Evolutionary conservation across 1,139 yeast species (phyloP), one percentile per base, ranked within the genome.

Genomic region (Yamadazyma oceani): DNA sequence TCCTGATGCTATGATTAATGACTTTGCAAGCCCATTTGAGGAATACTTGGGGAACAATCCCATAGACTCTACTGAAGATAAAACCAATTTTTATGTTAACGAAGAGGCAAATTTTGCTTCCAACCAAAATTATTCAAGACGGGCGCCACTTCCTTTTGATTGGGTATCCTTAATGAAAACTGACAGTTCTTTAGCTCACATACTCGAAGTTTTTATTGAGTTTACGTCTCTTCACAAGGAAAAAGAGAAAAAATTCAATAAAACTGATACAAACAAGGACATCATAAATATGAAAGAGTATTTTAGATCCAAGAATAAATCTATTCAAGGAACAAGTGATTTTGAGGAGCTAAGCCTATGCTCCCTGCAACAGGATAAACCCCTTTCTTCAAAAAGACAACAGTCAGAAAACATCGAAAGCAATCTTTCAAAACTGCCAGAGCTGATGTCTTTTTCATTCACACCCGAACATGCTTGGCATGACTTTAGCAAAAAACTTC

Each of bases 101-200:
- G 23, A 16, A 12, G 23, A 8, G 34, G 27, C 4, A 16, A 9
- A 11, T 8, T 19, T 19, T 19, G 21, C 21, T 19, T 19, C 21
- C 21, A 19, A 19, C 21, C 21, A 19, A 19, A 19, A 19, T 19
- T 19, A 8, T 19, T 19, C 8, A 5, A 19, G 21, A 19, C 21
- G 21, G 21, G 21, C 40, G 44, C 54, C 24, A 50, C 33, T 41
- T 1, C 72, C 73, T 1, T 55, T 68, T 22, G 52, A 65, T n/a
- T 64, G 71, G 69, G 40, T 58, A 5, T 47, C 66, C 12, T 43
- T 67, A 26, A 50, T 64, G 37, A 54, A 55, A 37, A 38, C 55
- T 23, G 73, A 69, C 40, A 36, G 42, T 1, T n/a, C 32, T 6
- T 17, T 36, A 12, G 16, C 10, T 22, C 9, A 10, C n/a, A 15